These are phyloP conservation scores for Kappamyces sp. DNA, from an alignment of 192 early-diverging fungal genomes.

Conservation along the genomic window DNA sequence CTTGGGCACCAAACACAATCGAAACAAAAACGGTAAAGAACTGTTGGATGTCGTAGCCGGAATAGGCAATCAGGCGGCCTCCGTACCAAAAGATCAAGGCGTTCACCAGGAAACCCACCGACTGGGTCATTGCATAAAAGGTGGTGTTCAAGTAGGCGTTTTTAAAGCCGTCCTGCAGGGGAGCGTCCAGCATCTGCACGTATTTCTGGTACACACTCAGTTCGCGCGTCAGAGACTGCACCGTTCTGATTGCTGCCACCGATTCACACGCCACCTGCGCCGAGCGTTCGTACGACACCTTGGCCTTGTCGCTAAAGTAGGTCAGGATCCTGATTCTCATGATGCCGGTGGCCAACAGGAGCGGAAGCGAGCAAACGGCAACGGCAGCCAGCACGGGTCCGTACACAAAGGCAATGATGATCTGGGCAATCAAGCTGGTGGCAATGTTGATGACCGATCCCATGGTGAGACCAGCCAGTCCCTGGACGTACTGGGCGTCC, in stretches of 20 bases:
- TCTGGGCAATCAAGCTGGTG: constrained; percentile 35
- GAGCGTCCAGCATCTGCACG: constrained; percentile 51
- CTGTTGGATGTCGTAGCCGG: constrained; percentile 32
- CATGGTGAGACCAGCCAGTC: constrained; percentile 51
- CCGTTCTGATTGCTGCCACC: constrained; percentile 79
- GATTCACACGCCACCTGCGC: constrained; percentile 83
- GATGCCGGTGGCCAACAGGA: constrained; percentile 30
- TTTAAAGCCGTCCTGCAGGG: constrained; percentile 57
- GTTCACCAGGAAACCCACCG: constrained; percentile 71
- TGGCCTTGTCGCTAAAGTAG: constrained; percentile 51
- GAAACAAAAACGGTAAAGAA: constrained; percentile 50
- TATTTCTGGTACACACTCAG: constrained; percentile 63
- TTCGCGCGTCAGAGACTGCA: constrained; percentile 73
- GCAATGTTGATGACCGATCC: constrained; percentile 40
- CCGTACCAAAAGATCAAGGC: constrained; percentile 44
- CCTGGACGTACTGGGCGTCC: constrained; percentile 59
- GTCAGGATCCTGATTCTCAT: constrained; percentile 15
- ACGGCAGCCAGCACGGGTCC: constrained; percentile 83
- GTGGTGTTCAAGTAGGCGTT: constrained; percentile 59
- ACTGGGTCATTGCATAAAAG: constrained; percentile 73
- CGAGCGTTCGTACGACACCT: constrained; percentile 68
- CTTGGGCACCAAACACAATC: constrained; percentile 41
- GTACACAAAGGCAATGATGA: constrained; percentile 63
- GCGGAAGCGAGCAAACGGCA: constrained; percentile 30
- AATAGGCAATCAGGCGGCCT: constrained; percentile 26